phyloP scores from a whole-genome alignment of 1,139 yeast species.

The Zhuliangozyma blackwelliae region DNA sequence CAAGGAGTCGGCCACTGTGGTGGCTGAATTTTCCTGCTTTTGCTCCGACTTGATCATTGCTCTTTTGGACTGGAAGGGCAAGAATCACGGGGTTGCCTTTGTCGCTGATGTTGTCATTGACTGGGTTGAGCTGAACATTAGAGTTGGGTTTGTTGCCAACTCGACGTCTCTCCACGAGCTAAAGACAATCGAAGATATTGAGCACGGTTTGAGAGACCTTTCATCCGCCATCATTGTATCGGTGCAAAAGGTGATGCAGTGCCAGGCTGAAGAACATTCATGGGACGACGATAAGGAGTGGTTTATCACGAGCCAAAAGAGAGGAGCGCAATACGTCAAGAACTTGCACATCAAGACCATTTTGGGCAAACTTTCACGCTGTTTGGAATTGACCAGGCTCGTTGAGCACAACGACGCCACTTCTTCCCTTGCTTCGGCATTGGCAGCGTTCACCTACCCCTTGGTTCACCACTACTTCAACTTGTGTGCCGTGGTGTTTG shows the following conservation, averaged over 20 bases:
- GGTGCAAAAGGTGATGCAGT: conserved; percentile 53
- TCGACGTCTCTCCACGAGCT: conserved; percentile 19
- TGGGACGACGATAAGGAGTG: conserved; percentile 58
- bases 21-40: conserved; percentile 19
- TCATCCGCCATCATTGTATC: conserved; percentile 62
- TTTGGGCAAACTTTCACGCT: conserved; percentile 14
- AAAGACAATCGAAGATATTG: conserved; percentile 36
- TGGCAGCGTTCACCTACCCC: conserved; percentile 55
- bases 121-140: conserved; percentile 28
- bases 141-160: conserved; percentile 17
- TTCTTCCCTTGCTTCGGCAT: conserved; percentile 36
- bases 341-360: conserved; percentile 29
- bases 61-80: conserved; percentile 26
- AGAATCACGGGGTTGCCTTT: conserved; percentile 31
- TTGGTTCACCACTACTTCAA: conserved; percentile 50
- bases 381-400: conserved; percentile 15
- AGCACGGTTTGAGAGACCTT: conserved; percentile 44
- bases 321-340: conserved; percentile 29
- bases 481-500: conserved; percentile 38
- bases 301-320: conserved; percentile 50
- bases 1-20: conserved; percentile 10
- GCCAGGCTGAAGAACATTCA: conserved; percentile 26
- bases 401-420: conserved; percentile 34
- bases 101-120: conserved; percentile 41
- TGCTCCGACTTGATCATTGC: conserved; percentile 14